A percentile compares a stretch with the other conserved stretches of the same genome.
Evolutionary conservation across 148 eudicot genomes (phyloP).

Genomic region (Fallopia convolvulus): DNA sequence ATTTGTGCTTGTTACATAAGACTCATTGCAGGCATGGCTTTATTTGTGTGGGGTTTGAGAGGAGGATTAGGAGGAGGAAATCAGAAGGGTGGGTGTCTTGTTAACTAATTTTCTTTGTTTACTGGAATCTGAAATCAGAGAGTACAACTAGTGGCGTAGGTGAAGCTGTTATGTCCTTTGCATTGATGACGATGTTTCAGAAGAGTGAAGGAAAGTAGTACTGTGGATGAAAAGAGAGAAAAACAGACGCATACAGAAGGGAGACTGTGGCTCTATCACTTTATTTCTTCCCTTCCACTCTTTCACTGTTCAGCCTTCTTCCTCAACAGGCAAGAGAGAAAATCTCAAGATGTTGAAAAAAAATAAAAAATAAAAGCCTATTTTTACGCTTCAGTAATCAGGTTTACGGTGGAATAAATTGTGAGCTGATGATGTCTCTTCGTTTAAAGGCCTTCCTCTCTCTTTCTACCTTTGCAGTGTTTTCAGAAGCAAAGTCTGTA

Average conservation of each 20-base stretch:
- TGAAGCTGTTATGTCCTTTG: conserved; percentile 36
- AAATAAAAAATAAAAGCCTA: conserved; percentile 2
- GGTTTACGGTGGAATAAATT: conserved; percentile 4
- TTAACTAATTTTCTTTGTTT: background rate
- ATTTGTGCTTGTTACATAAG: background rate
- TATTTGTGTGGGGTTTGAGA: background rate
- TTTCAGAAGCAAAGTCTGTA: conserved; percentile 34
- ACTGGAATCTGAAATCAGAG: conserved; percentile 3
- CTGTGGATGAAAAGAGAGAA: background rate
- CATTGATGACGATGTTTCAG: conserved; percentile 71
- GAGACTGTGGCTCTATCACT: background rate
- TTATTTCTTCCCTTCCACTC: background rate
- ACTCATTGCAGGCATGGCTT: background rate
- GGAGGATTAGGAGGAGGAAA: background rate
- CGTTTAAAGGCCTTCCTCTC: conserved; percentile 20
- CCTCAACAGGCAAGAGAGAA: background rate
- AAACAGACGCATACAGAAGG: background rate
- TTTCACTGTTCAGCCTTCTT: background rate
- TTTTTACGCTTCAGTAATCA: conserved; percentile 19
- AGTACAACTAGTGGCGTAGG: conserved; percentile 11
- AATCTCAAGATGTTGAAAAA: background rate
- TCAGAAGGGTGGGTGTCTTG: background rate
- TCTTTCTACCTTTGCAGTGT: conserved; percentile 26
- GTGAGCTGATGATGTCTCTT: conserved; percentile 16
- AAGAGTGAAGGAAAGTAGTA: conserved; percentile 3